A percentile compares a stretch with the other conserved stretches of the same genome.
Evolutionary conservation across 2,329 filamentous ascomycete genomes (phyloP).

Genomic region (Chalaropsis ovoidea): DNA sequence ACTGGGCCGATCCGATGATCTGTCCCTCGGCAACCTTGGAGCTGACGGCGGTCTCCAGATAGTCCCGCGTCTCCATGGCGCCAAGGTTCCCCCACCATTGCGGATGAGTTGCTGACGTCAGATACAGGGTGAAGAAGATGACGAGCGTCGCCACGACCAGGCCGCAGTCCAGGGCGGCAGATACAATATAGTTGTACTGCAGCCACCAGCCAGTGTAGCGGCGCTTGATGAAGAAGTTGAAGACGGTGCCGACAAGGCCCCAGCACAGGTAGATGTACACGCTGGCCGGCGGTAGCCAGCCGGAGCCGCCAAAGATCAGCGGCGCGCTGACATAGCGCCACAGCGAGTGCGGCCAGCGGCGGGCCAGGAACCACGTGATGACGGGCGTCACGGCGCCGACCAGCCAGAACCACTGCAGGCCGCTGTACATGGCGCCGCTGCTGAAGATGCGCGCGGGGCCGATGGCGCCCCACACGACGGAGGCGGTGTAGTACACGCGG

Average conservation of each 20-base stretch:
- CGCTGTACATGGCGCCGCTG: slow-evolving; percentile 49
- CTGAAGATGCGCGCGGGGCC: slow-evolving; percentile 62
- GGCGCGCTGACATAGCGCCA: slow-evolving; percentile 59
- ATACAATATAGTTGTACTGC: slow-evolving; percentile 67
- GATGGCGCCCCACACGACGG: slow-evolving; percentile 63
- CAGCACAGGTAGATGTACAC: slow-evolving; percentile 62
- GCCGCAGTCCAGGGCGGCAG: slow-evolving; percentile 59
- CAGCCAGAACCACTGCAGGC: slow-evolving; percentile 61
- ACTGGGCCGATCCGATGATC: slow-evolving; percentile 43
- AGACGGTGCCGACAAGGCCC: slow-evolving; percentile 56
- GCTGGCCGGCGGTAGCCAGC: slow-evolving; percentile 57
- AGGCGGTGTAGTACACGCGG: slow-evolving; percentile 55
- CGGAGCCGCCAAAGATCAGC: slow-evolving; percentile 56
- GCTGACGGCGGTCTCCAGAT: slow-evolving; percentile 37
- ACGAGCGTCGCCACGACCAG: slow-evolving; percentile 56
- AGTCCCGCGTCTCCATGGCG: slow-evolving; percentile 41
- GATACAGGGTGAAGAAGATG: slow-evolving; percentile 58
- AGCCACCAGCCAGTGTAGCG: slow-evolving; percentile 63
- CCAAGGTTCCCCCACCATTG: slow-evolving; percentile 53
- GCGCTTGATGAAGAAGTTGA: slow-evolving; percentile 58
- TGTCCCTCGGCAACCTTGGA: slow-evolving; percentile 36
- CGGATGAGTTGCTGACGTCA: slow-evolving; percentile 47
- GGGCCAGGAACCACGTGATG: slow-evolving; percentile 52
- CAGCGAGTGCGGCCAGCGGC: slow-evolving; percentile 49
- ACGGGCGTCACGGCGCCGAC: slow-evolving; percentile 54